Base-by-base conservation (phyloP, 345 rosid species). In the Eucalyptus albens region DNA sequence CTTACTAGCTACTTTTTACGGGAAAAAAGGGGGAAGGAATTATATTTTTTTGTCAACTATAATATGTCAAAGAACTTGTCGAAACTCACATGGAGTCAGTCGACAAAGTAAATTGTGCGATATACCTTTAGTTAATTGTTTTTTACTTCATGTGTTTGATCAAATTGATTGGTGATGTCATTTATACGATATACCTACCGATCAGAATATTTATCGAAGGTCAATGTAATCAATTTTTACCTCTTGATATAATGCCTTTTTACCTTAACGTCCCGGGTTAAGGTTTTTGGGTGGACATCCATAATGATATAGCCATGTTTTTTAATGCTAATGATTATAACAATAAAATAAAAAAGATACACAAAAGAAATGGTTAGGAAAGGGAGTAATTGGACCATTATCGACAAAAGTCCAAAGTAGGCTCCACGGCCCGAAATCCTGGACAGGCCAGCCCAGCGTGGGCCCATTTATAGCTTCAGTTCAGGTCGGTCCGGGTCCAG, bases 121-220 rank as follows among this genome's bases (percentile, higher is more conserved):
- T 6, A 22, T 17, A 33, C 81, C 17, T 69, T 69, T 8, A 8
- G 26, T 44, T 1, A 2, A 13, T 42, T 17, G 24, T 69, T 69
- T 69, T 17, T 19, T 1, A 33, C 24, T 69, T 13, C 3, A 1
- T 24, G 1, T 72, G 14, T 42, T 12, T 19, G 8, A 9, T 17
- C 33, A 40, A 21, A 33, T 21, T 21, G 44, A 33, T 69, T 17
- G 4, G 7, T 69, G 26, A 69, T 33, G 3, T 17, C 1, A 1
- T 15, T 4, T 17, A 9, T 8, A 31, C 3, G 4, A 9, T 31
- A 15, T 31, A 4, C 7, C 14, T 3, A 17, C 16, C 0, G 3
- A 33, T 33, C 6, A 8, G 14, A 69, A 69, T 11, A 72, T 72
- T 72, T 8, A 6, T 9, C 14, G 26, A 33, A 12, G 8, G 26